phyloP scores from a whole-genome alignment of 805 yeast species.

The Candida coquimbonensis region DNA sequence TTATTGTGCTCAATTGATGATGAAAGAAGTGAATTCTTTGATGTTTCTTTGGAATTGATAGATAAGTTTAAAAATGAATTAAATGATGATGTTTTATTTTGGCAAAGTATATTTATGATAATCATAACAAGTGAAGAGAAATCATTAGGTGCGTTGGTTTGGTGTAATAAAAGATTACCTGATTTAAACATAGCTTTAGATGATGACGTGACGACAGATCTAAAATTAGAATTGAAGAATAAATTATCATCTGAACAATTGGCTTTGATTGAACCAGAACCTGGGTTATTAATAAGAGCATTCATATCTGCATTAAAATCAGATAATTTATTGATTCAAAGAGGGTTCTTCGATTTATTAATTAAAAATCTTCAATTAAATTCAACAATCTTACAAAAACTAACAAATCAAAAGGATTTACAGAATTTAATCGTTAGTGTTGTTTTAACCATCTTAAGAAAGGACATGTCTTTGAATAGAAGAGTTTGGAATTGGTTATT shows the following conservation, averaged over 20 bases:
- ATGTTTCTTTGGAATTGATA: conserved; percentile 50
- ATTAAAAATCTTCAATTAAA: conserved; percentile 60
- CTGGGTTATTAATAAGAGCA: conserved; percentile 73
- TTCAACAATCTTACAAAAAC: conserved; percentile 44
- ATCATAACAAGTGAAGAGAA: conserved; percentile 75
- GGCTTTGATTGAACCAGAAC: conserved; percentile 64
- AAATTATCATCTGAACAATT: conserved; percentile 42
- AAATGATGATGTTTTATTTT: conserved; percentile 66
- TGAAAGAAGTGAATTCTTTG: conserved; percentile 78
- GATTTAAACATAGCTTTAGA: conserved; percentile 35
- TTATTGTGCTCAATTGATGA: conserved; percentile 88
- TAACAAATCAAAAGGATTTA: conserved; percentile 47
- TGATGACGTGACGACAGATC: conserved; percentile 14
- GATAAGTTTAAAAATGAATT: conserved; percentile 52
- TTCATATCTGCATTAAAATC: conserved; percentile 60
- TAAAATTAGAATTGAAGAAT: conserved; percentile 18
- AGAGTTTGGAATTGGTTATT: conserved; percentile 90
- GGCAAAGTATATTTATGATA: conserved; percentile 75
- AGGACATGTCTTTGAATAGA: conserved; percentile 92
- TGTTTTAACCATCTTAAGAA: conserved; percentile 60
- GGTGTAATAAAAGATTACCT: conserved; percentile 66
- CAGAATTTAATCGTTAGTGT: conserved; percentile 54
- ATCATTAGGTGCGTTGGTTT: conserved; percentile 76
- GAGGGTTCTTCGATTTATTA: conserved; percentile 84
- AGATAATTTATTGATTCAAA: conserved; percentile 66